Conservation (phyloP, 2,329 filamentous ascomycete genomes). For the Epicoccum nigrum region DNA sequence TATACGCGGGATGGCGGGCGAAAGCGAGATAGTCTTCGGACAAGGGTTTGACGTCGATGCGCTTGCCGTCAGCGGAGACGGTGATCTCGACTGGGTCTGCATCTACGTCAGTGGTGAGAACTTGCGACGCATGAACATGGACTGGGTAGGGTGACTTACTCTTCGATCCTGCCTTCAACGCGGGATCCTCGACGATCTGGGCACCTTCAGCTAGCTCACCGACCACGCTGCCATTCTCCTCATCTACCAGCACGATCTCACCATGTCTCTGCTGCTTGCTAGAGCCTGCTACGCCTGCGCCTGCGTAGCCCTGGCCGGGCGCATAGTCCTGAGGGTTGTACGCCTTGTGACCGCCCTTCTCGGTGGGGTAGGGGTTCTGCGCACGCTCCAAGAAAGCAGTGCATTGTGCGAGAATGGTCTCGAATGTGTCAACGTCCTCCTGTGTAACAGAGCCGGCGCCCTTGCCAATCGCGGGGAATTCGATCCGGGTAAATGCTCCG, state of each 20-base stretch:
- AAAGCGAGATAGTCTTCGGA: constrained; percentile 75
- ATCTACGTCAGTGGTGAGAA: constrained; percentile 31
- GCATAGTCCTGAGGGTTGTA: constrained; percentile 86
- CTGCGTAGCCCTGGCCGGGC: constrained; percentile 78
- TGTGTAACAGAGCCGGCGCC: constrained; percentile 71
- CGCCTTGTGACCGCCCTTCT: constrained; percentile 38
- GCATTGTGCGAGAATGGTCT: constrained; percentile 97
- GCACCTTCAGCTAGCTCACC: constrained; percentile 87
- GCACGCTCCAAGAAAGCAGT: constrained; percentile 92
- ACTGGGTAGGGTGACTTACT: constrained; percentile 59
- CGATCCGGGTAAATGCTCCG: constrained; percentile 89
- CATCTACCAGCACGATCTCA: constrained; percentile 90
- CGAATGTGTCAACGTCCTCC: constrained; percentile 94
- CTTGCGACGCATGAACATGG: background rate
- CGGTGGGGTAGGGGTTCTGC: constrained; percentile 59
- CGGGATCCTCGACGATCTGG: constrained; percentile 76
- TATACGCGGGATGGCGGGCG: constrained; percentile 88
- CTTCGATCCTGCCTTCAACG: constrained; percentile 86
- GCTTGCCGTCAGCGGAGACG: constrained; percentile 71
- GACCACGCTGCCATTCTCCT: constrained; percentile 94
- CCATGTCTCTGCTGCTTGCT: constrained; percentile 55
- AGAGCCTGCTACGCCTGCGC: constrained; percentile 30
- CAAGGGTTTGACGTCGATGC: constrained; percentile 71
- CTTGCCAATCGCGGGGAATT: constrained; percentile 78
- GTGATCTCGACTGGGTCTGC: constrained; percentile 80